Conservation (phyloP, 371 early-diverging fungal species). For the Rhizopus stolonifer region DNA sequence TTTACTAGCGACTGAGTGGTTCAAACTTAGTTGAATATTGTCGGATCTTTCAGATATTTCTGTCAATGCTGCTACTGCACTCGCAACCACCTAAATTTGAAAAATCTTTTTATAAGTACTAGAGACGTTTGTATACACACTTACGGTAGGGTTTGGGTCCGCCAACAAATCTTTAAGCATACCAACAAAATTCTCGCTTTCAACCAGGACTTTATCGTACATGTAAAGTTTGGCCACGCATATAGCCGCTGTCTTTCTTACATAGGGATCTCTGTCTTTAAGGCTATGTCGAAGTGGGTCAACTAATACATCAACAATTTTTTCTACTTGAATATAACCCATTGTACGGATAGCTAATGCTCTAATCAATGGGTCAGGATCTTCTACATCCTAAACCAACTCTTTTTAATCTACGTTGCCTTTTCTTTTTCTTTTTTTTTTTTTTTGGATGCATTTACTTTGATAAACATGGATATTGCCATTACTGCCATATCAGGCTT, state of each 20-base stretch:
- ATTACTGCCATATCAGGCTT: constrained; percentile 89
- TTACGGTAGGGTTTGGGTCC: constrained; percentile 94
- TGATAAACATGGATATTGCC: constrained; percentile 75
- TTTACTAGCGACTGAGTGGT: constrained; percentile 76
- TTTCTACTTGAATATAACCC: constrained; percentile 92
- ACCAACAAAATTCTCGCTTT: constrained; percentile 81
- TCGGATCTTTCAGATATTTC: constrained; percentile 88
- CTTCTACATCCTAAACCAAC: constrained; percentile 65
- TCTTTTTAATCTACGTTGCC: too few species aligned
- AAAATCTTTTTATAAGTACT: too few species aligned
- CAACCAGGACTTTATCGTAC: constrained; percentile 62
- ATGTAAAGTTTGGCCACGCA: constrained; percentile 86
- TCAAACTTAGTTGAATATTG: constrained; percentile 71
- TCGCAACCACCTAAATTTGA: constrained; percentile 79
- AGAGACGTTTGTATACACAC: too few species aligned
- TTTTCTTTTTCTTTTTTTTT: too few species aligned
- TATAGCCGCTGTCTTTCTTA: constrained; percentile 93
- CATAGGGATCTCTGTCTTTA: constrained; percentile 83
- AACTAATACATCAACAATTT: constrained; percentile 78
- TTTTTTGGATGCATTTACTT: constrained; percentile 44
- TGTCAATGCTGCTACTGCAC: constrained; percentile 85
- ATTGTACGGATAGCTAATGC: constrained; percentile 93
- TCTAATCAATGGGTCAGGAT: constrained; percentile 89
- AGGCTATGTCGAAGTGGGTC: constrained; percentile 76
- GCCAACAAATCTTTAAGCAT: constrained; percentile 84